Conservation (phyloP, 2,329 filamentous ascomycete genomes). For the Neurospora crassa region DNA sequence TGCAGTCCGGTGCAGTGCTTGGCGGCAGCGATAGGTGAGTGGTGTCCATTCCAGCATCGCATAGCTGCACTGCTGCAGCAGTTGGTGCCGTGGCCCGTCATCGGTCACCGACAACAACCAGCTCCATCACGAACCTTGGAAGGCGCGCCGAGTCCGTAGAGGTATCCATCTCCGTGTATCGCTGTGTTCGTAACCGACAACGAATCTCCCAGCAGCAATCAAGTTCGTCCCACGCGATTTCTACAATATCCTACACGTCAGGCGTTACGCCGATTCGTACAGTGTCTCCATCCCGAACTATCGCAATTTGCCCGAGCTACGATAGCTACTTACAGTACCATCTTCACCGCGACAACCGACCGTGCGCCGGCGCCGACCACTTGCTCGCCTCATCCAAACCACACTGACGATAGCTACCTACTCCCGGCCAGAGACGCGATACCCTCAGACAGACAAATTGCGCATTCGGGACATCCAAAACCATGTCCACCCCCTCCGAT, state of each 20-base stretch:
- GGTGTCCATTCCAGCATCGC: not conserved
- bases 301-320: no score
- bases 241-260: not conserved
- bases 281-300: not conserved
- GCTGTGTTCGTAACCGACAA: not conserved
- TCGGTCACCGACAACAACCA: not conserved
- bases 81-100: not conserved
- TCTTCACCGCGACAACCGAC: not conserved
- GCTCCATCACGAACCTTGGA: not conserved
- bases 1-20: not conserved
- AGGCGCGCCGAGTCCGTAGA: not conserved
- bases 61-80: not conserved
- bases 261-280: not conserved
- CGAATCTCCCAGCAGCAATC: not conserved
- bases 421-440: not conserved
- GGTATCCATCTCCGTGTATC: not conserved
- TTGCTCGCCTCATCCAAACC: not conserved
- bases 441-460: not conserved
- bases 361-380: slow-evolving; percentile 1
- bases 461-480: slow-evolving; percentile 2
- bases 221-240: not conserved
- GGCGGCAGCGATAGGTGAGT: not conserved
- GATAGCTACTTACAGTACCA: not conserved
- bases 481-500: slow-evolving; percentile 24
- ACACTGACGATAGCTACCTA: not conserved